A percentile compares a stretch with the other conserved stretches of the same genome.
These are phyloP conservation scores for Eucalyptus camaldulensis DNA, from an alignment of 345 rosid species.

Conservation along the genomic window DNA sequence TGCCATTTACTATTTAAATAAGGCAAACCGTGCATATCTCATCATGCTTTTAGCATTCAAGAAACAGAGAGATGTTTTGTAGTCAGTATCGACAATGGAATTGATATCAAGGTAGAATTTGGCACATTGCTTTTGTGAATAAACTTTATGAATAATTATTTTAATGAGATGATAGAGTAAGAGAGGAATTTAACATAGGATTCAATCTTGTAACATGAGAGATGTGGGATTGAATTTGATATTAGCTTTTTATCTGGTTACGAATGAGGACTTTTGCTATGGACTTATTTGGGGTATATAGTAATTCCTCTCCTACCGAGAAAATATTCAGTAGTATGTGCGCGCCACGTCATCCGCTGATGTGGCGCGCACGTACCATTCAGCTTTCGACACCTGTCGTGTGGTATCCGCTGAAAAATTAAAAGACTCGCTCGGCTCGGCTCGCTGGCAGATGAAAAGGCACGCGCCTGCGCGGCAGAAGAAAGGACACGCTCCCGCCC, in stretches of 20 bases:
- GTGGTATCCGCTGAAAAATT: too few species aligned
- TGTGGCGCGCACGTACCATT: too few species aligned
- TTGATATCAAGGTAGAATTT: not conserved
- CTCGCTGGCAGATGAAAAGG: too few species aligned
- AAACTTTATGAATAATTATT: not conserved
- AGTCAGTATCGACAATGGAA: not conserved
- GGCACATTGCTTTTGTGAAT: not conserved
- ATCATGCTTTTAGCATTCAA: not conserved
- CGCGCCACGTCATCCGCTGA: too few species aligned
- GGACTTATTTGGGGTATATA: not conserved
- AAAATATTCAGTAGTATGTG: too few species aligned
- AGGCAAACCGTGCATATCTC: not conserved
- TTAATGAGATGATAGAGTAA: not conserved
- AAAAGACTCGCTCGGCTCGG: too few species aligned
- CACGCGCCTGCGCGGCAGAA: too few species aligned
- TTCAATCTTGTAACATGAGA: not conserved
- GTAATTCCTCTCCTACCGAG: too few species aligned
- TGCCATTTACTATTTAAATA: not conserved
- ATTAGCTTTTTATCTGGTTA: not conserved
- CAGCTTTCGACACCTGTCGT: too few species aligned
- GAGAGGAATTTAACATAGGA: not conserved
- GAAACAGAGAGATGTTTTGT: not conserved
- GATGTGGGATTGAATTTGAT: not conserved
- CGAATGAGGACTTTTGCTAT: not conserved
- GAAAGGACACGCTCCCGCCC: too few species aligned